Conservation (phyloP, 768 basidiomycete genomes). For the Agrocybe pediades region DNA sequence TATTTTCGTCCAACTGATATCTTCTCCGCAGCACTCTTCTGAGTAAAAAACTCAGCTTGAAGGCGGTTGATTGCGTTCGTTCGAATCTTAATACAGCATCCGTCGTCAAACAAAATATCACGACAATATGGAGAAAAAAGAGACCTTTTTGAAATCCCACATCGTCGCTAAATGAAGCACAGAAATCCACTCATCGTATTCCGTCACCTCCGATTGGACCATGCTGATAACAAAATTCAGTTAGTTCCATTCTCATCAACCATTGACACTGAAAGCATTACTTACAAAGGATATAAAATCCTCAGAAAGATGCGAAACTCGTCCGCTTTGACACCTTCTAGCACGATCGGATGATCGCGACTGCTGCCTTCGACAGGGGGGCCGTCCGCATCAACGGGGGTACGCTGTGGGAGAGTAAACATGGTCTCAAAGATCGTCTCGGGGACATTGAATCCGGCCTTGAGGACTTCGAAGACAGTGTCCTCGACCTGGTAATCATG, state of each 20-base stretch:
- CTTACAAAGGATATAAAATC: neutral
- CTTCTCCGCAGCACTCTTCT: neutral
- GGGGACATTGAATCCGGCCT: neutral
- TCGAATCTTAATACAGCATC: too few species aligned
- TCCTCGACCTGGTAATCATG: neutral
- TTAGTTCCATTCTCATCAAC: too few species aligned
- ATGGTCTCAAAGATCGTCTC: neutral
- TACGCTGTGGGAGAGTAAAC: neutral
- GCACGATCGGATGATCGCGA: neutral
- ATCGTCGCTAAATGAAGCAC: neutral
- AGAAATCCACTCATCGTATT: neutral
- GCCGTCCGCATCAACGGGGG: neutral
- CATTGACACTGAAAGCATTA: too few species aligned
- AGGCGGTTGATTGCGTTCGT: too few species aligned
- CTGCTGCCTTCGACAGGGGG: neutral
- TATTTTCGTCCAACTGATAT: neutral
- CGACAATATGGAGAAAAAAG: too few species aligned
- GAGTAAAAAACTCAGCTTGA: too few species aligned
- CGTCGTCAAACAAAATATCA: too few species aligned
- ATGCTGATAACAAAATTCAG: too few species aligned
- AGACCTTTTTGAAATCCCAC: too few species aligned
- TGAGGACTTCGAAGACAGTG: neutral
- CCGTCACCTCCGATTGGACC: neutral
- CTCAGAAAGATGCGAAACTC: neutral
- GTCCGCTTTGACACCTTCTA: neutral